Percentiles rank a stretch among this genome's conserved stretches.
Conservation (phyloP, 192 early-diverging fungal genomes). For the Gonapodya prolifera region DNA sequence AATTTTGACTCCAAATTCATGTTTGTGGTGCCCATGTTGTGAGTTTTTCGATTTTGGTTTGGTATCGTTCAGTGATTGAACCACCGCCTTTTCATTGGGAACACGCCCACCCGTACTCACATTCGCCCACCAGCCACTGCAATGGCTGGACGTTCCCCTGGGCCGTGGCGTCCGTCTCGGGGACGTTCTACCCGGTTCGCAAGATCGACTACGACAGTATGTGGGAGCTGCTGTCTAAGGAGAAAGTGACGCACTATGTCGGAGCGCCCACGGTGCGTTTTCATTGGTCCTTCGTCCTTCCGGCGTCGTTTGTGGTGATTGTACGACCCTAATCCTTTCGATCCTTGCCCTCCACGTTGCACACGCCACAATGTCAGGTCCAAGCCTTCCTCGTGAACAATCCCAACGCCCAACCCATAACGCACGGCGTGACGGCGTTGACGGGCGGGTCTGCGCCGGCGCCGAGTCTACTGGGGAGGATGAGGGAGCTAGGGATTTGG, state of each 20-base stretch:
- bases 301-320: neutral
- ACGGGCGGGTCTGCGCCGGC: slow-evolving; percentile 37
- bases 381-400: slow-evolving; percentile 39
- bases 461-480: slow-evolving; percentile 27
- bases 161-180: slow-evolving; percentile 17
- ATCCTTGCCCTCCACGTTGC: too few species aligned
- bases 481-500: slow-evolving; percentile 34
- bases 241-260: slow-evolving; percentile 39
- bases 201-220: slow-evolving; percentile 41
- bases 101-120: too few species aligned
- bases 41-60: slow-evolving; percentile 8
- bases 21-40: slow-evolving; percentile 37
- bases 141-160: slow-evolving; percentile 22
- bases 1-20: slow-evolving; percentile 31
- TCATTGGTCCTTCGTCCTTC: neutral
- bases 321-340: too few species aligned
- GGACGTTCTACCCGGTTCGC: slow-evolving; percentile 32
- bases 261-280: slow-evolving; percentile 38
- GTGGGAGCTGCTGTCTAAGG: slow-evolving; percentile 28
- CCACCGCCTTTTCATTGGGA: too few species aligned
- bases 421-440: slow-evolving; percentile 19
- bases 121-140: slow-evolving; percentile 24
- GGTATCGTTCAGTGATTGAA: neutral
- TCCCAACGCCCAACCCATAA: slow-evolving; percentile 20
- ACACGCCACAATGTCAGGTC: too few species aligned